Conservation (phyloP, 129 eudicot species). For the Centella asiatica region DNA sequence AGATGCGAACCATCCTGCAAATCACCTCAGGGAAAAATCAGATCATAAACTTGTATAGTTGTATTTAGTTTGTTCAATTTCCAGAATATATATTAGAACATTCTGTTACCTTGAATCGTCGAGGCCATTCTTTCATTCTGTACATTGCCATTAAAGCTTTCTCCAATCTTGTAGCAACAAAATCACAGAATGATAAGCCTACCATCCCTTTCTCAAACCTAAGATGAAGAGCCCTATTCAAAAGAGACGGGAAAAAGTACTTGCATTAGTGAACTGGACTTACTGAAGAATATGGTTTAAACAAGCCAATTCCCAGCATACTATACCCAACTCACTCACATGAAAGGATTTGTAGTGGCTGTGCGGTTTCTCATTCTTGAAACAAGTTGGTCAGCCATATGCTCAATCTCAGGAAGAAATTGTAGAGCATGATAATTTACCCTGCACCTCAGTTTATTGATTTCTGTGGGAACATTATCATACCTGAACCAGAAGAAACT, state of each 20-base stretch:
- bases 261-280: not conserved
- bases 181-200: constrained; percentile 96
- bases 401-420: constrained; percentile 91
- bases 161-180: constrained; percentile 88
- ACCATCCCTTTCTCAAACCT: constrained; percentile 99
- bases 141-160: constrained; percentile 83
- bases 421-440: constrained; percentile 94
- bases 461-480: constrained; percentile 93
- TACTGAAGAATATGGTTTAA: constrained; percentile 1
- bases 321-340: constrained; percentile 35
- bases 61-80: not conserved
- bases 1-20: constrained; percentile 93
- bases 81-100: not conserved
- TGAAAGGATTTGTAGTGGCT: constrained; percentile 72
- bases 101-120: constrained; percentile 65
- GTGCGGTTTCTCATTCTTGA: constrained; percentile 98
- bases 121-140: constrained; percentile 96
- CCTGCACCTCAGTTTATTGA: constrained; percentile 89
- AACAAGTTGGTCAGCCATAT: constrained; percentile 83
- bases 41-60: not conserved
- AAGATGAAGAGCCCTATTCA: constrained; percentile 92
- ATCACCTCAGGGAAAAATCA: constrained; percentile 13
- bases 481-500: constrained; percentile 42
- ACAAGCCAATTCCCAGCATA: not conserved
- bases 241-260: not conserved